phyloP scores from a whole-genome alignment of 2,329 filamentous ascomycete genomes.

The Teratosphaeria viscida region DNA sequence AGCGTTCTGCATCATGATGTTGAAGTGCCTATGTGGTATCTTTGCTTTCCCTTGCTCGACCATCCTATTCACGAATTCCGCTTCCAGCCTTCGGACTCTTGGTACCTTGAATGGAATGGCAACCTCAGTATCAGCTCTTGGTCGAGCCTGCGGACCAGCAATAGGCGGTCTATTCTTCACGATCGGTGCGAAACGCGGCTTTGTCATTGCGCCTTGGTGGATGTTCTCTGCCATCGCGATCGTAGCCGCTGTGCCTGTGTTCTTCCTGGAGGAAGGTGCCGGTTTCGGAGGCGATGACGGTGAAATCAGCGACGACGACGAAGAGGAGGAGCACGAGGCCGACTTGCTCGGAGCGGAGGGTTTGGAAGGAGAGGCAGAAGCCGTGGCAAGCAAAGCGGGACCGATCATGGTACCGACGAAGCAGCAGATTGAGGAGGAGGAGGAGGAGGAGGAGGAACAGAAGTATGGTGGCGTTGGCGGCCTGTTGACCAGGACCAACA shows the following conservation, averaged over 20 bases:
- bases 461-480: slow-evolving; percentile 28
- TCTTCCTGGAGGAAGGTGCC: slow-evolving; percentile 63
- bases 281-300: slow-evolving; percentile 44
- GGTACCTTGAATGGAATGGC: slow-evolving; percentile 88
- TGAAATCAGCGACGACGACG: slow-evolving; percentile 30
- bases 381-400: slow-evolving; percentile 10
- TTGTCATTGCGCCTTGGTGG: slow-evolving; percentile 74
- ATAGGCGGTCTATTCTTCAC: slow-evolving; percentile 63
- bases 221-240: slow-evolving; percentile 54
- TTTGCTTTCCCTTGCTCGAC: slow-evolving; percentile 83
- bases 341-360: slow-evolving; percentile 8
- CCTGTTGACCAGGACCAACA: slow-evolving; percentile 26
- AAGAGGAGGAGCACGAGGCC: slow-evolving; percentile 23
- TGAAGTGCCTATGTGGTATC: slow-evolving; percentile 67
- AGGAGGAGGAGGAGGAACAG: slow-evolving; percentile 28
- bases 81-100: slow-evolving; percentile 61
- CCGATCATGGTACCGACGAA: slow-evolving; percentile 2
- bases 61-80: slow-evolving; percentile 84
- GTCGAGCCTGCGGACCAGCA: slow-evolving; percentile 69
- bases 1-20: slow-evolving; percentile 57
- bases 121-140: slow-evolving; percentile 70
- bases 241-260: slow-evolving; percentile 60
- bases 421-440: slow-evolving; percentile 8
- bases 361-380: slow-evolving; percentile 15
- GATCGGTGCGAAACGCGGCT: slow-evolving; percentile 63